phyloP scores from a whole-genome alignment of 768 basidiomycete species.

The Daedaleopsis nitida region DNA sequence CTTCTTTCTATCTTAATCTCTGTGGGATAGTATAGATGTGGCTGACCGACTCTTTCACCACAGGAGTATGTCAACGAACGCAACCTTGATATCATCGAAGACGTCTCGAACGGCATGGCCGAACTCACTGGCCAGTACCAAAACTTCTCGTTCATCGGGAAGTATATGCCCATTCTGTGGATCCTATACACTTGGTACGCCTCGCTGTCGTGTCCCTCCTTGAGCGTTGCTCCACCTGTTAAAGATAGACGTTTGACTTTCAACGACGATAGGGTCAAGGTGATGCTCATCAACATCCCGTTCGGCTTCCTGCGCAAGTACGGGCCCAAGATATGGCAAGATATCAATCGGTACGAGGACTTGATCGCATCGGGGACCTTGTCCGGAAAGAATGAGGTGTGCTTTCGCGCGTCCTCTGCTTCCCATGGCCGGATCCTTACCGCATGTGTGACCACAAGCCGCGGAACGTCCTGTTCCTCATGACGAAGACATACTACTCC shows the following conservation, averaged over 20 bases:
- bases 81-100: conserved; percentile 28
- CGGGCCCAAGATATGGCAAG: conserved; percentile 20
- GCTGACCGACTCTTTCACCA: conserved; percentile 3
- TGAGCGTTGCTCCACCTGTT: conserved; percentile 12
- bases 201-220: neutral
- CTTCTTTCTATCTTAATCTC: neutral
- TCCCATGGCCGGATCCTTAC: neutral
- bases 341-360: conserved; percentile 21
- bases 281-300: conserved; percentile 22
- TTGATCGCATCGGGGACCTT: conserved; percentile 11
- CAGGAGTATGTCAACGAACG: conserved; percentile 31
- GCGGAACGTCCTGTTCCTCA: conserved; percentile 20
- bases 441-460: conserved; percentile 5
- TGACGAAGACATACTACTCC: conserved; percentile 20
- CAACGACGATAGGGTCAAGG: conserved; percentile 20
- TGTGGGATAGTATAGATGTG: neutral
- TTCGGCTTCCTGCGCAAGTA: conserved; percentile 22
- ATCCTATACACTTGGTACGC: conserved; percentile 29
- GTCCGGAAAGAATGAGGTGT: conserved; percentile 15
- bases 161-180: conserved; percentile 29
- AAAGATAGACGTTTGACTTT: conserved; percentile 10
- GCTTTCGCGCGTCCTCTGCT: neutral
- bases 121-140: conserved; percentile 34
- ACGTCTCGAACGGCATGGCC: conserved; percentile 31
- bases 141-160: conserved; percentile 30